phyloP scores from a whole-genome alignment of 2,329 filamentous ascomycete species.

The Ophiocordyceps robertsii region DNA sequence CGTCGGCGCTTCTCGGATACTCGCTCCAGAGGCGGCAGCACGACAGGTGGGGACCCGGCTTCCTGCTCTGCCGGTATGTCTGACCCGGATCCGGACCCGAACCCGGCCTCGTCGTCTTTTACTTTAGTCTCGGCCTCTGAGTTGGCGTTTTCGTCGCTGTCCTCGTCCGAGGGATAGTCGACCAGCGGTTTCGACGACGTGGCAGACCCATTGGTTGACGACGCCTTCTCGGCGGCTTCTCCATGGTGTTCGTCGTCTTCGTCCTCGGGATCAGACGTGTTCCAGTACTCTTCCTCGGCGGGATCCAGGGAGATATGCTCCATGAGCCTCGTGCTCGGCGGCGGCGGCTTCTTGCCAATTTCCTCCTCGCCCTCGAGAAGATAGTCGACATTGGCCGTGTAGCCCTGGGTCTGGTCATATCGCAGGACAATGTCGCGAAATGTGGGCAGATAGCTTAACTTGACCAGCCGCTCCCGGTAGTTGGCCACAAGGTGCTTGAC shows the following conservation, averaged over 20 bases:
- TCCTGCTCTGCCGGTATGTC: conserved; percentile 5
- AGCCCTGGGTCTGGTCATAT: conserved; percentile 68
- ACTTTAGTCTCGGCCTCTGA: conserved; percentile 26
- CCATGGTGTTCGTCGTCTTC: conserved; percentile 36
- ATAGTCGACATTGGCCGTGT: conserved; percentile 52
- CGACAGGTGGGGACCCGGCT: conserved; percentile 4
- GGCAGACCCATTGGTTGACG: conserved; percentile 44
- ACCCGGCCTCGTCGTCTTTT: conserved; percentile 17
- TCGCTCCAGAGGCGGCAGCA: conserved; percentile 55
- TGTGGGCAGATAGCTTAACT: conserved; percentile 70
- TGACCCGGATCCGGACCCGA: conserved; percentile 17
- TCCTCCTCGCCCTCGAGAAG: conserved; percentile 60
- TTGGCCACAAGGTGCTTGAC: conserved; percentile 75
- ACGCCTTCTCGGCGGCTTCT: conserved; percentile 15
- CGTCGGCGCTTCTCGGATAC: conserved; percentile 80
- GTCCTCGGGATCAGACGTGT: conserved; percentile 76
- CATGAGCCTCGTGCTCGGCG: conserved; percentile 44
- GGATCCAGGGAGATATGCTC: conserved; percentile 63
- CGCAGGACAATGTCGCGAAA: conserved; percentile 64
- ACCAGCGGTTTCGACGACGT: conserved; percentile 63
- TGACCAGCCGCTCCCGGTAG: conserved; percentile 63
- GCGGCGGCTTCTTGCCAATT: conserved; percentile 26
- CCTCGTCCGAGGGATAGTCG: conserved; percentile 86
- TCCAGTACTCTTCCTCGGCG: conserved; percentile 89
- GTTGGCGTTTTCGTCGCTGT: conserved; percentile 46